phyloP scores from a whole-genome alignment of 1,139 yeast genomes.

The Suhomyces bolitotheri region DNA sequence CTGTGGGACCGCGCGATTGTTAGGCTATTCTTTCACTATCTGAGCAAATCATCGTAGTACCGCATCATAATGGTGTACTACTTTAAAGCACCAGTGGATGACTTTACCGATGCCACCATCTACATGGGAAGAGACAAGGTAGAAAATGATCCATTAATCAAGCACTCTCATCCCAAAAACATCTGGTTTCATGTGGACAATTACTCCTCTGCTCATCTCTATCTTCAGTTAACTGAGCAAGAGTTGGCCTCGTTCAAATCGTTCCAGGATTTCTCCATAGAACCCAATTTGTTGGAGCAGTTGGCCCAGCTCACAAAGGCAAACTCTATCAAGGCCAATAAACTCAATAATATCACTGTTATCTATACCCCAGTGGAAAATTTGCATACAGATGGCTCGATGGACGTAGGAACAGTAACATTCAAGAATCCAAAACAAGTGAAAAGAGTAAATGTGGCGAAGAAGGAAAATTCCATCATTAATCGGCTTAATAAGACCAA shows the following conservation, averaged over 20 bases:
- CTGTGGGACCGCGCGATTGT: neutral
- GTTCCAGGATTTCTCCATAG: conserved; percentile 44
- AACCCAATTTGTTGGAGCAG: conserved; percentile 54
- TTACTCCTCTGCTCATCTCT: conserved; percentile 80
- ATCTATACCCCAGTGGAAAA: conserved; percentile 80
- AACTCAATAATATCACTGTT: conserved; percentile 65
- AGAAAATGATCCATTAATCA: conserved; percentile 75
- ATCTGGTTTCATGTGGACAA: conserved; percentile 87
- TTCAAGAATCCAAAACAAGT: conserved; percentile 60
- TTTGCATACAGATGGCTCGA: conserved; percentile 65
- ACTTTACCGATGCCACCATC: conserved; percentile 33
- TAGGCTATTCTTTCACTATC: neutral
- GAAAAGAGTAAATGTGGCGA: conserved; percentile 54
- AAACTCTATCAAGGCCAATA: conserved; percentile 77
- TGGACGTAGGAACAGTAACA: conserved; percentile 85
- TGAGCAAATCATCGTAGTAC: neutral
- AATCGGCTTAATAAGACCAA: conserved; percentile 70
- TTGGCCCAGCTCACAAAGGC: conserved; percentile 80
- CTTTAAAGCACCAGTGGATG: conserved; percentile 40
- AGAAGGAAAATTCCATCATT: conserved; percentile 61
- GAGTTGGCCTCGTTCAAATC: conserved; percentile 28
- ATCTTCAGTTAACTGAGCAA: conserved; percentile 54
- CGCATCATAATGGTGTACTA: conserved; percentile 62
- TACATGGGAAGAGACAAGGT: conserved; percentile 78
- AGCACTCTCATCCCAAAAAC: conserved; percentile 66